Conservation (phyloP, 1,284 basidiomycete genomes). For the Entoloma clypeatum region DNA sequence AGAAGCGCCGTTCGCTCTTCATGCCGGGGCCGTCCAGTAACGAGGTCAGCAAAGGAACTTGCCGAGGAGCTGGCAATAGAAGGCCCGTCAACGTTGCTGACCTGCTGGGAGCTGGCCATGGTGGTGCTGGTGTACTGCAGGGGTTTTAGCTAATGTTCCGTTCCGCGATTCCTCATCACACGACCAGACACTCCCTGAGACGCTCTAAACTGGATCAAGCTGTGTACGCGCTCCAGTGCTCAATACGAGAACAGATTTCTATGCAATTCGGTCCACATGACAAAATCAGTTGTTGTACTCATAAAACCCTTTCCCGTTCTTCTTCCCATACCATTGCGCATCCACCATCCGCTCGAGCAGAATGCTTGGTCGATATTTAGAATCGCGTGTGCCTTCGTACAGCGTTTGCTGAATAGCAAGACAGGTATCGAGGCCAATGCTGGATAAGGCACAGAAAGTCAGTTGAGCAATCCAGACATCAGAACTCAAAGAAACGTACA, state of each 20-base stretch:
- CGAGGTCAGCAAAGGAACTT: slow-evolving; percentile 35
- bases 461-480: slow-evolving; percentile 9
- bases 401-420: slow-evolving; percentile 88
- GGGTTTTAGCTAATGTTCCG: neutral
- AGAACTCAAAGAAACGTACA: slow-evolving; percentile 46
- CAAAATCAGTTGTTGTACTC: slow-evolving; percentile 54
- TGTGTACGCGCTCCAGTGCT: no score
- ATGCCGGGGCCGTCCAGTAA: slow-evolving; percentile 19
- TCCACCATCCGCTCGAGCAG: slow-evolving; percentile 95
- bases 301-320: slow-evolving; percentile 88
- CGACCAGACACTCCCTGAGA: slow-evolving; percentile 17
- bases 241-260: no score
- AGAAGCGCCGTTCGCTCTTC: slow-evolving; percentile 31
- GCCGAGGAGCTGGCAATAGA: slow-evolving; percentile 23
- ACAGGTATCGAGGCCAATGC: slow-evolving; percentile 91
- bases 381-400: slow-evolving; percentile 85
- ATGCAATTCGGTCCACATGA: no score
- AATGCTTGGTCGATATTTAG: slow-evolving; percentile 94
- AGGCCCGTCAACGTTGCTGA: slow-evolving; percentile 10
- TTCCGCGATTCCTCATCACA: no score
- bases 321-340: slow-evolving; percentile 93
- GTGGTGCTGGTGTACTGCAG: neutral
- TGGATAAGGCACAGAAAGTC: slow-evolving; percentile 27
- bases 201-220: slow-evolving; percentile 1
- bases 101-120: slow-evolving; percentile 8